Base-by-base conservation (phyloP, 768 basidiomycete genomes). In the Amanita thiersii region DNA sequence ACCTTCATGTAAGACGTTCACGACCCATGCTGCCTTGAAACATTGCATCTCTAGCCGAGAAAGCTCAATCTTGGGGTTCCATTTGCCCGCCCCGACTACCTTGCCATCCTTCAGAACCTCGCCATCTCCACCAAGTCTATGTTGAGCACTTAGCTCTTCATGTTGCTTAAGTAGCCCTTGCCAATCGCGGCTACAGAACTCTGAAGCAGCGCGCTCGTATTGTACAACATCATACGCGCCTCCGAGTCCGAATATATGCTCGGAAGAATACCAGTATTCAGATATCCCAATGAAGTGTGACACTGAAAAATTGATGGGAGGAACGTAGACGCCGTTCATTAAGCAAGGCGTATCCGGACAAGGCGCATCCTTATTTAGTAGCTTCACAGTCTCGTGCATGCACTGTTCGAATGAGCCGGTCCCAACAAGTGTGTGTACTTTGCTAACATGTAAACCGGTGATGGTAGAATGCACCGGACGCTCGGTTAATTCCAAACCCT, bases 211-310 rank as follows among this genome's bases (percentile, higher is more conserved):
- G 31, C 84, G 83, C 58, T 98, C 94, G 61, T 94, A 99, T 57
- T 94, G 85, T 19, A 91, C 87, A 56, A 89, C 94, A 58, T 98
- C 87, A 65, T 97, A 99, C 15, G 91, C 73, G 2, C 96, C 96
- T 15, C 92, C 93, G 2, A 97, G 73, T 1, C 88, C 89, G 52
- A 96, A 91, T 36, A 97, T 85, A 58, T 98, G 92, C 52, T 99
- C 92, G 7, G 92, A 90, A 18, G 94, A 97, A 62, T 97, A 98
- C 94, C 94, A 99, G 58, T 98, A 99, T 60, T 99, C 96, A 10
- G 90, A 93, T 28, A 99, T 82, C 2, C 96, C 96, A 52, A 99
- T 96, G 59, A 98, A 99, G 42, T 83, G 85, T 9, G 88, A 89
- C 24, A 81, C 88, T 28, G 78, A 75, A 59, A 98, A 99, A 63